Base-by-base conservation (phyloP, 805 yeast species). In the Teunomyces panamensis region DNA sequence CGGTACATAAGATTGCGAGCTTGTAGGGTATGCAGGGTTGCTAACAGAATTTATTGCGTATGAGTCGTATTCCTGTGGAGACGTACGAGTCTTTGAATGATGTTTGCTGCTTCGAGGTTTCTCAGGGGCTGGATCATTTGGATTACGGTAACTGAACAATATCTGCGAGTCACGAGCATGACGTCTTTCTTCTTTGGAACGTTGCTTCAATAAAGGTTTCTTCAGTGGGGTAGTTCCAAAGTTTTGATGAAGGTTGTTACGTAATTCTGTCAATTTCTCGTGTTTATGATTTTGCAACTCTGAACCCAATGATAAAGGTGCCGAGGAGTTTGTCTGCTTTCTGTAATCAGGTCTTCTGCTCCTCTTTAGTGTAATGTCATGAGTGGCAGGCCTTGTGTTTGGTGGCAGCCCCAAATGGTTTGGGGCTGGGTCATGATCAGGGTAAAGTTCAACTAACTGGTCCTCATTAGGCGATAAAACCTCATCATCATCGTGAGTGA, bases 341-440 rank as follows among this genome's bases (percentile, higher is more conserved):
- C 73, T 54, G 55, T 72, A 71, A 50, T 71, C 74, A 2, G 67
- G 61, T 41, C 78, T 58, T 49, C 77, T 67, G 47, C 72, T 64
- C 47, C 78, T 56, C 36, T 63, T 62, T 49, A 72, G 59, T 2
- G 72, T 54, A 53, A 69, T 65, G 37, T 59, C 64, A 4, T 54
- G 52, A 4, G 48, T 9, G 6, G 39, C 44, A 13, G 14, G 45
- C 4, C 30, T n/a, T 7, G 44, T 29, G 7, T 30, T 24, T 14
- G 43, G 13, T 16, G 35, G 46, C 42, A 14, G 39, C 14, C 24
- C 45, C 33, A 30, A 43, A 14, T n/a, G 13, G 20, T 16, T 34
- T 6, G 26, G 35, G 14, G 33, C 16, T 10, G n/a, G 30, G 13
- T 36, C 30, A 1, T 42, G 43, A 4, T 41, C 34, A 5, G 34